A percentile compares a stretch with the other conserved stretches of the same genome.
Evolutionary conservation across 345 rosid species (phyloP).

Genomic region (Eucalyptus erythrocorys): DNA sequence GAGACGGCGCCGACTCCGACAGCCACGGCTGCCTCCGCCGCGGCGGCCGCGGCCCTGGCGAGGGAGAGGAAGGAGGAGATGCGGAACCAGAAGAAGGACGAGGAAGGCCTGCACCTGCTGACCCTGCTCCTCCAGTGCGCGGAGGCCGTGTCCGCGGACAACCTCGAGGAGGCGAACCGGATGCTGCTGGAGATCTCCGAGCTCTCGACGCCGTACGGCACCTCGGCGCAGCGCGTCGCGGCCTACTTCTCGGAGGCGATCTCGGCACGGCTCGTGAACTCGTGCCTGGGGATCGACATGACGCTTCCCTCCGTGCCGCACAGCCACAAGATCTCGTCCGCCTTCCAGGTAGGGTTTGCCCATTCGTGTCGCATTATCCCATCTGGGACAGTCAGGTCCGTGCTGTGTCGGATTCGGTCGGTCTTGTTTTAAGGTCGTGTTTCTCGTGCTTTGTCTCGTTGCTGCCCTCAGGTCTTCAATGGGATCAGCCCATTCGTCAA

Average conservation of each 20-base stretch:
- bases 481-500: constrained; percentile 95
- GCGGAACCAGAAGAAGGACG: constrained; percentile 70
- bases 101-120: constrained; percentile 86
- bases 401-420: background rate
- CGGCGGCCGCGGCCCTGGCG: constrained; percentile 6
- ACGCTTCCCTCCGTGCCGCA: constrained; percentile 71
- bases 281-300: constrained; percentile 78
- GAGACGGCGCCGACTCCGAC: constrained; percentile 20
- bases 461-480: constrained; percentile 42
- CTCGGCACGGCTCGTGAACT: constrained; percentile 81
- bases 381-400: background rate
- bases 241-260: constrained; percentile 98
- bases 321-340: constrained; percentile 72
- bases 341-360: constrained; percentile 40
- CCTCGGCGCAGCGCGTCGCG: constrained; percentile 95
- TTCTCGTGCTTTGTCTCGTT: background rate
- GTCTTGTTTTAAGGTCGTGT: background rate
- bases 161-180: constrained; percentile 79
- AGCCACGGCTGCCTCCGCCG: constrained; percentile 6
- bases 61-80: constrained; percentile 70
- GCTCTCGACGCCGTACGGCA: constrained; percentile 85
- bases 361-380: background rate
- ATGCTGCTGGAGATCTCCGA: constrained; percentile 90
- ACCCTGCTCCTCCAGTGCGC: constrained; percentile 93
- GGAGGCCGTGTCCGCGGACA: constrained; percentile 87